Conservation (phyloP, 139 green algal genomes). For the Micractinium sp. region DNA sequence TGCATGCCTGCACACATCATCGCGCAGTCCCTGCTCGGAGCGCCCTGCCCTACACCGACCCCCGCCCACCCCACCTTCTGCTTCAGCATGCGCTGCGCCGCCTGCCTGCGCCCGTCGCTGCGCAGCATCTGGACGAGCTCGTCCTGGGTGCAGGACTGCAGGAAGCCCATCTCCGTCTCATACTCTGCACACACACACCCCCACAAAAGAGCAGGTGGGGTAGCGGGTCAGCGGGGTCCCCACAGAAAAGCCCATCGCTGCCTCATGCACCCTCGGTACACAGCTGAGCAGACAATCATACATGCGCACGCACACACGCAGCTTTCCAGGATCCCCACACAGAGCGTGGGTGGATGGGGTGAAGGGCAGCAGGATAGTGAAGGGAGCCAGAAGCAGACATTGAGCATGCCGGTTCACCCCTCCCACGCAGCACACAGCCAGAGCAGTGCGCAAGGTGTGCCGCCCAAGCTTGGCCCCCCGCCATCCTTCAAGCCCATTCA, state of each 20-base stretch:
- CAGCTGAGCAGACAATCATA: neutral
- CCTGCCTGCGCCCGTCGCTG: constrained; percentile 77
- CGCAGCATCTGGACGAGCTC: constrained; percentile 83
- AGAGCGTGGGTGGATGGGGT: too few species aligned
- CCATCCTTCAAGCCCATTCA: too few species aligned
- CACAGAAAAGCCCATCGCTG: neutral
- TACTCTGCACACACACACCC: constrained; percentile 65
- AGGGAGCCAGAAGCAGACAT: too few species aligned
- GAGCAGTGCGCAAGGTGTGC: too few species aligned
- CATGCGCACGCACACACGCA: neutral
- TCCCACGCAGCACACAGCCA: too few species aligned
- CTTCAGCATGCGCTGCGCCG: constrained; percentile 64
- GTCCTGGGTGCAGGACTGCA: constrained; percentile 79
- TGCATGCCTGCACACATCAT: neutral
- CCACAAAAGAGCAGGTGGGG: neutral
- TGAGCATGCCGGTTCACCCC: too few species aligned
- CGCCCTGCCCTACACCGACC: too few species aligned
- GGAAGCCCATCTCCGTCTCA: constrained; percentile 74
- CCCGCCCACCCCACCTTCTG: constrained; percentile 58
- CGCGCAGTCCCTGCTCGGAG: neutral
- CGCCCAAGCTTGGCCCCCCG: too few species aligned
- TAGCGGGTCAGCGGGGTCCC: neutral
- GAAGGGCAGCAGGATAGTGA: too few species aligned
- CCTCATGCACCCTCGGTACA: neutral
- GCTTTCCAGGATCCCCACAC: too few species aligned